Conservation (phyloP, 345 rosid genomes). For the Salix viminalis region DNA sequence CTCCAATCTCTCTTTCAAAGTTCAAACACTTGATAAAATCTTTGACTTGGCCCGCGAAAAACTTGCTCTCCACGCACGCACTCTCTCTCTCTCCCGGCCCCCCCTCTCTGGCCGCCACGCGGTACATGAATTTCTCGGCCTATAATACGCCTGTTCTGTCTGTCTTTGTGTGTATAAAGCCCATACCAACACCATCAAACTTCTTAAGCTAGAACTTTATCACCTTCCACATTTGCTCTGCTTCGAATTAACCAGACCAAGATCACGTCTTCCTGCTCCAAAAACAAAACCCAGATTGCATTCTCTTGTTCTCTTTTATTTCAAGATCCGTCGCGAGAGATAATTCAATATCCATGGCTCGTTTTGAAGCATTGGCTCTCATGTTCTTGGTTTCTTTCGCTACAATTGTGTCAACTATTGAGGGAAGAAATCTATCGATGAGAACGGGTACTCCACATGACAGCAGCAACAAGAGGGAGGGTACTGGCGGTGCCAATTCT, state of each 20-base stretch:
- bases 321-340: background rate
- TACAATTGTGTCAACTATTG: slow-evolving; percentile 22
- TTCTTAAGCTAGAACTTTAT: background rate
- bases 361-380: slow-evolving; percentile 21
- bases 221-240: background rate
- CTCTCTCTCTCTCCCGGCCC: background rate
- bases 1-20: background rate
- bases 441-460: background rate
- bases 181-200: background rate
- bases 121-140: slow-evolving; percentile 1
- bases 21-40: too few relatives aligned
- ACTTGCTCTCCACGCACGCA: too few relatives aligned
- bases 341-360: slow-evolving; percentile 38
- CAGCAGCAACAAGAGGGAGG: background rate
- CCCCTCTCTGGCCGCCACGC: slow-evolving; percentile 3
- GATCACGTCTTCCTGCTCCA: background rate
- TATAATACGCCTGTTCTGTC: background rate
- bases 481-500: slow-evolving; percentile 1
- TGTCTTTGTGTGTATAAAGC: background rate
- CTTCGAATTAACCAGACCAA: slow-evolving; percentile 8
- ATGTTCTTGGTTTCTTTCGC: slow-evolving; percentile 29
- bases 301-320: background rate
- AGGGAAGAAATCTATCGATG: slow-evolving; percentile 46
- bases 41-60: too few relatives aligned
- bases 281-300: slow-evolving; percentile 12